Conservation (phyloP, 495 filamentous ascomycete genomes). For the Friedmanniomyces simplex region DNA sequence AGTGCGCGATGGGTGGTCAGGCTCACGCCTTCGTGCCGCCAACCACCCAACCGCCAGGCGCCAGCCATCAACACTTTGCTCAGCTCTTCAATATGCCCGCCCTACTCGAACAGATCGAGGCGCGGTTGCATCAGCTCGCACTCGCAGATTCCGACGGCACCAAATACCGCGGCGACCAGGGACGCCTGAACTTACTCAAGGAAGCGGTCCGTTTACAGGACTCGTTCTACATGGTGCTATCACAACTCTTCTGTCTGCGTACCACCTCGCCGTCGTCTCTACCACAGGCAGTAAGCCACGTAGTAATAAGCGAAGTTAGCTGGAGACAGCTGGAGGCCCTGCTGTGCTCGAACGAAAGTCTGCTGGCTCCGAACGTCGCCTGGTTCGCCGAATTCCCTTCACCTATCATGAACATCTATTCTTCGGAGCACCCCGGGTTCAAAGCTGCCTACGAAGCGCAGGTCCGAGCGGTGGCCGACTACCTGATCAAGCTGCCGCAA, state of each 20-base stretch:
- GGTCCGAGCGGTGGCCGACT: conserved; percentile 1
- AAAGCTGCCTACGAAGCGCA: conserved; percentile 1
- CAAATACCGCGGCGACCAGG: neutral
- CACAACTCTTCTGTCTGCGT: conserved; percentile 16
- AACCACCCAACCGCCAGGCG: neutral
- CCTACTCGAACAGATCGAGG: neutral
- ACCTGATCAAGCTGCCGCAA: conserved; percentile 3
- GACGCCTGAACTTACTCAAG: conserved; percentile 12
- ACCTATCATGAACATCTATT: conserved; percentile 6
- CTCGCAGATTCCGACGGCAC: neutral
- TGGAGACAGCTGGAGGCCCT: conserved; percentile 6
- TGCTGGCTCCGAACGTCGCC: neutral
- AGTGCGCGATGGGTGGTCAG: neutral
- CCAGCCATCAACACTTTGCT: neutral
- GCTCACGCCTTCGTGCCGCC: neutral
- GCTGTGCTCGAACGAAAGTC: conserved; percentile 7
- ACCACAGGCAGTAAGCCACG: neutral
- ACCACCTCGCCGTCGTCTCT: neutral
- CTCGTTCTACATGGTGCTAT: conserved; percentile 19
- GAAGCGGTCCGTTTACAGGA: conserved; percentile 14
- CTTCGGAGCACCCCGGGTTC: neutral
- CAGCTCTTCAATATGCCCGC: neutral
- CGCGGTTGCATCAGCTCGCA: neutral
- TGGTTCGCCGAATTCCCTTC: conserved; percentile 12
- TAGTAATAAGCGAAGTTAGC: neutral